Percentiles rank a stretch among this genome's conserved stretches.
These are phyloP conservation scores for Conoideocrella luteorostrata DNA, from an alignment of 2,329 filamentous ascomycete species.

Conservation along the genomic window DNA sequence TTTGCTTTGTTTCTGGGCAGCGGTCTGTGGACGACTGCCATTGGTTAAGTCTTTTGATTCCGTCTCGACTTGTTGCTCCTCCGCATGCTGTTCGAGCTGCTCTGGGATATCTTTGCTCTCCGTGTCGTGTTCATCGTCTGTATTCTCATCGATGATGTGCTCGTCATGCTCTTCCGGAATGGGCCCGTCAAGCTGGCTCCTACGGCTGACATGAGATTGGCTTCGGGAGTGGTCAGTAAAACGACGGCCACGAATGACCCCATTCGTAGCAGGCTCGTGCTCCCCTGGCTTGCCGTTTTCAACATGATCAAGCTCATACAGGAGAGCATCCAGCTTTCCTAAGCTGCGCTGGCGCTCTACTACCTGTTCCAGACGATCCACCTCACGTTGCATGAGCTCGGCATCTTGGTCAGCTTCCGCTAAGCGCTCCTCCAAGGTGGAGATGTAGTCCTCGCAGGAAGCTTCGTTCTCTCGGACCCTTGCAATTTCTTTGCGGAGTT, in stretches of 20 bases:
- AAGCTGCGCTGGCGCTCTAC: slow-evolving; percentile 92
- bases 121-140: slow-evolving; percentile 32
- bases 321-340: slow-evolving; percentile 85
- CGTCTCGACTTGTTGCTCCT: background rate
- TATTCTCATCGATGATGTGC: slow-evolving; percentile 38
- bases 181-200: slow-evolving; percentile 46
- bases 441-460: slow-evolving; percentile 92
- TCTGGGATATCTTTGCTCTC: background rate
- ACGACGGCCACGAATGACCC: slow-evolving; percentile 35
- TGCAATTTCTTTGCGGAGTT: slow-evolving; percentile 85
- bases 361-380: slow-evolving; percentile 89
- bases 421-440: slow-evolving; percentile 87
- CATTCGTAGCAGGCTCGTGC: slow-evolving; percentile 23
- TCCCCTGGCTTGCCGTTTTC: slow-evolving; percentile 48
- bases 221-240: slow-evolving; percentile 47
- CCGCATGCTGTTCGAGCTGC: background rate
- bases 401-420: slow-evolving; percentile 94
- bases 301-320: slow-evolving; percentile 81
- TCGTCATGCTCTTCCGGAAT: slow-evolving; percentile 51
- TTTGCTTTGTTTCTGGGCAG: slow-evolving; percentile 74
- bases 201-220: slow-evolving; percentile 47
- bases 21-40: slow-evolving; percentile 49
- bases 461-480: slow-evolving; percentile 85
- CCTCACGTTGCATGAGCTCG: slow-evolving; percentile 94
- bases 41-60: slow-evolving; percentile 33